phyloP scores from a whole-genome alignment of 1,139 yeast genomes.

The Debaryomyces psychrophilus region DNA sequence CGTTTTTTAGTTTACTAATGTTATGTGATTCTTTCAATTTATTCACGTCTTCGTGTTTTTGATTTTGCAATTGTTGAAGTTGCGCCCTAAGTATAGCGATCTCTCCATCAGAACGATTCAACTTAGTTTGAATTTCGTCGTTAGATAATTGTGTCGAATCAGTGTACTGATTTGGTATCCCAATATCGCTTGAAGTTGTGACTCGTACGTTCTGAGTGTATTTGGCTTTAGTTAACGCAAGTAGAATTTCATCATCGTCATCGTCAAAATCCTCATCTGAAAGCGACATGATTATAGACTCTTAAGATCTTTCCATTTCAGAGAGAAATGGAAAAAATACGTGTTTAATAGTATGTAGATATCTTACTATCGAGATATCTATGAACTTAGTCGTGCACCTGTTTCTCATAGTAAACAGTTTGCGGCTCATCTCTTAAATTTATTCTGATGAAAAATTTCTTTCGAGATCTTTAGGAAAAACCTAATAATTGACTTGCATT shows the following conservation, averaged over 20 bases:
- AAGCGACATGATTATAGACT: slow-evolving; percentile 18
- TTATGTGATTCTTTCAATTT: slow-evolving; percentile 42
- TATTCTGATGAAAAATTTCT: slow-evolving; percentile 8
- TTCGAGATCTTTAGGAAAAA: neutral
- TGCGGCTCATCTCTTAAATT: slow-evolving; percentile 9
- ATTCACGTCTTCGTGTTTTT: slow-evolving; percentile 46
- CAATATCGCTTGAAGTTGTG: slow-evolving; percentile 4
- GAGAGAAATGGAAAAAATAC: neutral
- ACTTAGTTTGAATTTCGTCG: slow-evolving; percentile 23
- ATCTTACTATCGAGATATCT: neutral
- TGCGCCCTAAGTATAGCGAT: slow-evolving; percentile 74
- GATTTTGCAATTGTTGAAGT: slow-evolving; percentile 50
- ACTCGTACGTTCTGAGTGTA: slow-evolving; percentile 9
- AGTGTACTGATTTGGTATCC: neutral
- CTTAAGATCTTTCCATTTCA: slow-evolving; percentile 4
- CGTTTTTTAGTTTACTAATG: slow-evolving; percentile 34
- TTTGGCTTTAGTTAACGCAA: slow-evolving; percentile 17
- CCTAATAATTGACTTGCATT: neutral
- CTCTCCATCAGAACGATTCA: slow-evolving; percentile 70
- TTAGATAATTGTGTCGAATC: slow-evolving; percentile 10
- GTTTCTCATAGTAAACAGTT: neutral
- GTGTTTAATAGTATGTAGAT: neutral
- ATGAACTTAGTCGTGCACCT: slow-evolving; percentile 5
- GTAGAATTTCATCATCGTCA: slow-evolving; percentile 42
- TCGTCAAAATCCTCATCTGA: slow-evolving; percentile 41